phyloP scores from a whole-genome alignment of 2,329 filamentous ascomycete species.

The Aspergillus brunneoviolaceus region DNA sequence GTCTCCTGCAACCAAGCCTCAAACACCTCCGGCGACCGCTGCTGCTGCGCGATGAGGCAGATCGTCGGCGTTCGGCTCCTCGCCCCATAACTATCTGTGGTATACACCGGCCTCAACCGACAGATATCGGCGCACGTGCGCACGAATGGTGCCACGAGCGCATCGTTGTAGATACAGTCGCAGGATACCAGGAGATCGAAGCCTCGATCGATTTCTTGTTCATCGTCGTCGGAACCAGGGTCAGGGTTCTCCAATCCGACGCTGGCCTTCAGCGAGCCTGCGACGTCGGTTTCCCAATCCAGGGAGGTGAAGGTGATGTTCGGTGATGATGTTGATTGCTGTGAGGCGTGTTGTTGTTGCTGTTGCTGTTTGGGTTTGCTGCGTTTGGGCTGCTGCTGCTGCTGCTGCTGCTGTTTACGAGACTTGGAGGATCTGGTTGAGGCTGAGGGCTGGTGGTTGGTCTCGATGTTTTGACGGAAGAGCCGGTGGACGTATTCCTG shows the following conservation, averaged over 20 bases:
- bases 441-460: constrained; percentile 25
- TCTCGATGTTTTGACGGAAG: constrained; percentile 71
- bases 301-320: constrained; percentile 61
- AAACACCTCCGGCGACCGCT: constrained; percentile 82
- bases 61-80: constrained; percentile 53
- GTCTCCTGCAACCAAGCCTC: constrained; percentile 76
- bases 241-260: constrained; percentile 24
- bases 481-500: constrained; percentile 79
- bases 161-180: constrained; percentile 94
- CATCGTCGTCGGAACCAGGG: background rate
- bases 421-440: background rate
- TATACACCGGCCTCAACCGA: constrained; percentile 50
- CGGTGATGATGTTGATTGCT: background rate
- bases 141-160: constrained; percentile 78
- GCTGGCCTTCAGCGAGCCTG: constrained; percentile 33
- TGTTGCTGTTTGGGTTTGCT: constrained; percentile 11
- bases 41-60: constrained; percentile 83
- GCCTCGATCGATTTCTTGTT: constrained; percentile 35
- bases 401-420: background rate
- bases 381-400: background rate
- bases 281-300: constrained; percentile 74
- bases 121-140: constrained; percentile 76
- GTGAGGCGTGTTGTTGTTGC: background rate
- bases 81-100: background rate
- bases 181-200: constrained; percentile 79